These are phyloP conservation scores for Macaranga tanarius DNA, from an alignment of 441 rosid species.

Conservation along the genomic window DNA sequence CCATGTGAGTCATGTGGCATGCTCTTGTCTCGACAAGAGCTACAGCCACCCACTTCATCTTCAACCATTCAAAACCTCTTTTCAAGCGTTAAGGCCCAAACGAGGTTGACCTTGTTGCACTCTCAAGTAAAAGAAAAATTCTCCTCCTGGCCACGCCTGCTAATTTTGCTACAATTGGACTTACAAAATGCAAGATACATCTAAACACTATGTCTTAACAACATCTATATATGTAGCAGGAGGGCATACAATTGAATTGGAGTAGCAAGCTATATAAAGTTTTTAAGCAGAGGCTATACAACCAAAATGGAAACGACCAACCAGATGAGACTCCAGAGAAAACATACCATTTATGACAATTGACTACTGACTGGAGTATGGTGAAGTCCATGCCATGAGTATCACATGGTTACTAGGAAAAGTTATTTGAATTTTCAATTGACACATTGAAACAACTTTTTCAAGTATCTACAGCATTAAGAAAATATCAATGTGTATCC, in stretches of 20 bases:
- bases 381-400: no score
- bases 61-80: slow-evolving; percentile 21
- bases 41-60: slow-evolving; percentile 25
- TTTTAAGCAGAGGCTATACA: slow-evolving; percentile 92
- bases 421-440: no score
- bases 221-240: slow-evolving; percentile 56
- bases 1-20: slow-evolving; percentile 24
- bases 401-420: no score
- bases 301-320: slow-evolving; percentile 77
- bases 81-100: slow-evolving; percentile 75
- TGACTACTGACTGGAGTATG: no score
- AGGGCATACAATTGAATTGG: no score
- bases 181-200: slow-evolving; percentile 16
- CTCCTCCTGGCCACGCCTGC: no score
- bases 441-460: no score
- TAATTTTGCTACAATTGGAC: no score
- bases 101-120: slow-evolving; percentile 74
- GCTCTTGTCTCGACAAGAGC: slow-evolving; percentile 15
- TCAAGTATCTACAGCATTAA: no score
- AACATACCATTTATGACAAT: slow-evolving; percentile 49
- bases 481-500: no score
- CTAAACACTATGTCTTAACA: slow-evolving; percentile 78
- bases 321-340: slow-evolving; percentile 69
- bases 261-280: no score
- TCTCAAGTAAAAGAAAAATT: slow-evolving; percentile 52